A percentile compares a stretch with the other conserved stretches of the same genome.
phyloP scores from a whole-genome alignment of 345 rosid genomes.

The Eucalyptus fibrosa region DNA sequence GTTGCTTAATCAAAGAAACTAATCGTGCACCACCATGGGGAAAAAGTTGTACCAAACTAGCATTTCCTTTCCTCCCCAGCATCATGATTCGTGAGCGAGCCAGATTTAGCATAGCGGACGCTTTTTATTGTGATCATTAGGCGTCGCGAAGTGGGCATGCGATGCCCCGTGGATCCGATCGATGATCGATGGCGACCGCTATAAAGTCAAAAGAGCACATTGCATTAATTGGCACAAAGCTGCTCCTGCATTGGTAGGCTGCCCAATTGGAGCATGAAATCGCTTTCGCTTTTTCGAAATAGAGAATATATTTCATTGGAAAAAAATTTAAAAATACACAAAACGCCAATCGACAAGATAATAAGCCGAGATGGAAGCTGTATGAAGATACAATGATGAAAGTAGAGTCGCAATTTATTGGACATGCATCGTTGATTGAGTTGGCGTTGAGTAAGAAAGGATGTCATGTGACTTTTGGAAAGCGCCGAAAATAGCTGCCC shows the following conservation, averaged over 20 bases:
- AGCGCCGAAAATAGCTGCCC: not conserved
- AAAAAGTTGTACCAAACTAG: not conserved
- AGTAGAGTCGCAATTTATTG: not conserved
- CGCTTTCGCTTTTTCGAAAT: not conserved
- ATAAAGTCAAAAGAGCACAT: not conserved
- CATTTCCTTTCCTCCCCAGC: not conserved
- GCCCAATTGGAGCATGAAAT: not conserved
- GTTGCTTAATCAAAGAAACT: not conserved
- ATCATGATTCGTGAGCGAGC: not conserved
- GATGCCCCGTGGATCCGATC: not conserved
- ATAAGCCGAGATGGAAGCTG: not conserved
- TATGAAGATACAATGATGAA: not conserved
- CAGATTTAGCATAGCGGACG: not conserved
- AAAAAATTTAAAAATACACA: not conserved
- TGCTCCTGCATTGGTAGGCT: not conserved
- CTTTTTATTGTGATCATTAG: not conserved
- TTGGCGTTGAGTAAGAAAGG: not conserved
- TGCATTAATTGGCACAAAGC: not conserved
- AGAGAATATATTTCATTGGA: not conserved
- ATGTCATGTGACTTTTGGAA: accelerated
- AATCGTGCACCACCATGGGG: not conserved
- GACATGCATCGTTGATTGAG: too few relatives aligned
- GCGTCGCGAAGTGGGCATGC: not conserved
- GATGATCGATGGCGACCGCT: not conserved
- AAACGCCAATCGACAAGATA: not conserved